These are phyloP conservation scores for Blastobotrys niveus DNA, from an alignment of 1,139 yeast species.

Conservation along the genomic window DNA sequence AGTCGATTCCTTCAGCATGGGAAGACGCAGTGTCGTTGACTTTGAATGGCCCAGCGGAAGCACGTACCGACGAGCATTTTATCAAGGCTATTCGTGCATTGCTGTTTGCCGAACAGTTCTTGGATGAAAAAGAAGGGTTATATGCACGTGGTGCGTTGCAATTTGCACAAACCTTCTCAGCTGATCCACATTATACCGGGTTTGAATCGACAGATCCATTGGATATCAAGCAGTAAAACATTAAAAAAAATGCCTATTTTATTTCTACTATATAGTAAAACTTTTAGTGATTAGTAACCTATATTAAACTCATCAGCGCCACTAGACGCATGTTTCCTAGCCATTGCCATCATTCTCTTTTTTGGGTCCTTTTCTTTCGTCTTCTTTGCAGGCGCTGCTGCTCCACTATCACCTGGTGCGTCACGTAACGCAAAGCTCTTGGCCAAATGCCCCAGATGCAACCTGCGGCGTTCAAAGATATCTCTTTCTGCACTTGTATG, in stretches of 20 bases:
- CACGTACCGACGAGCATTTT: conserved; percentile 23
- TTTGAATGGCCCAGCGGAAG: conserved; percentile 16
- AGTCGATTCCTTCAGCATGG: conserved; percentile 21
- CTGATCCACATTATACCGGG: conserved; percentile 16
- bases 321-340: conserved; percentile 52
- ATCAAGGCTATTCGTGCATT: conserved; percentile 29
- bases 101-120: conserved; percentile 24
- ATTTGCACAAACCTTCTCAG: conserved; percentile 18
- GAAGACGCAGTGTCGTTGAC: conserved; percentile 20
- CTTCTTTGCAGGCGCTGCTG: conserved; percentile 7
- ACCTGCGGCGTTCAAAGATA: conserved; percentile 67
- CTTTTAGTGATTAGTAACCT: conserved; percentile 22
- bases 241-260: not conserved
- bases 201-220: conserved; percentile 1
- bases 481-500: conserved; percentile 76
- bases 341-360: conserved; percentile 75
- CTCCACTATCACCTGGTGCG: conserved; percentile 58
- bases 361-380: conserved; percentile 23
- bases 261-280: not conserved
- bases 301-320: conserved; percentile 74
- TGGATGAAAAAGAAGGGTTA: conserved; percentile 20
- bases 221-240: not conserved
- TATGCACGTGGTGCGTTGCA: conserved; percentile 25
- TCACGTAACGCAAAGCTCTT: conserved; percentile 92
- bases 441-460: conserved; percentile 94